Evolutionary conservation across 306 rosid species (phyloP).

Genomic region (Ochetophila trinervis): DNA sequence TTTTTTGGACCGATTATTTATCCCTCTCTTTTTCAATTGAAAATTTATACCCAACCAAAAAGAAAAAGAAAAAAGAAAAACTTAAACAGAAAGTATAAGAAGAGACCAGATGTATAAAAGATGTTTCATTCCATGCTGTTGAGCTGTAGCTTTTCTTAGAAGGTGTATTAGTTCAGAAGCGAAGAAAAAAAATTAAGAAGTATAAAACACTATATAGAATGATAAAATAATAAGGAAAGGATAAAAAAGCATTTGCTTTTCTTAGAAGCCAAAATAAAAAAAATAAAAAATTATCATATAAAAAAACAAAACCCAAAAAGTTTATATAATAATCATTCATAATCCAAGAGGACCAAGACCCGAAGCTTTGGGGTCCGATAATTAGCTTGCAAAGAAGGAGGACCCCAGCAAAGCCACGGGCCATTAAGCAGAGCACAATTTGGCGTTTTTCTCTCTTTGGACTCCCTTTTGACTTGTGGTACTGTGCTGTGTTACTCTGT

Average conservation of each 20-base stretch:
- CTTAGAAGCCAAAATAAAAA: slow-evolving; percentile 59
- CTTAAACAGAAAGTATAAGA: not conserved
- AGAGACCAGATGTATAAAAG: not conserved
- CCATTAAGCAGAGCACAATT: slow-evolving; percentile 20
- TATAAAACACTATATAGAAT: not conserved
- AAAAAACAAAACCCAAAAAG: not conserved
- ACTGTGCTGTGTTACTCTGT: not conserved
- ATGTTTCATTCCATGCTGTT: slow-evolving; percentile 9
- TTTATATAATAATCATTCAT: not conserved
- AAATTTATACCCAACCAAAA: not conserved
- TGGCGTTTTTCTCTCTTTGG: slow-evolving; percentile 44
- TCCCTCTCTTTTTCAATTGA: not conserved
- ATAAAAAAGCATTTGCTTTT: slow-evolving; percentile 40
- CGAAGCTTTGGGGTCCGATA: slow-evolving; percentile 45
- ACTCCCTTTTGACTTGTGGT: slow-evolving; percentile 57
- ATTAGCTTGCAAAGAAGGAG: not conserved
- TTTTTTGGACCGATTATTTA: too few species aligned
- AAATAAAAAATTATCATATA: not conserved
- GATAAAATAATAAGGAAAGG: slow-evolving; percentile 13
- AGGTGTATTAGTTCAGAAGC: slow-evolving; percentile 32
- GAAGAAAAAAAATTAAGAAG: slow-evolving; percentile 5
- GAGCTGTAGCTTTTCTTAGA: slow-evolving; percentile 29
- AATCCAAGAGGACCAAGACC: slow-evolving; percentile 2
- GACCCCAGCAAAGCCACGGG: not conserved
- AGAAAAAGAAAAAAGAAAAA: not conserved